These are phyloP conservation scores for Dactylellina haptotyla DNA, from an alignment of 2,329 filamentous ascomycete genomes.

Conservation along the genomic window DNA sequence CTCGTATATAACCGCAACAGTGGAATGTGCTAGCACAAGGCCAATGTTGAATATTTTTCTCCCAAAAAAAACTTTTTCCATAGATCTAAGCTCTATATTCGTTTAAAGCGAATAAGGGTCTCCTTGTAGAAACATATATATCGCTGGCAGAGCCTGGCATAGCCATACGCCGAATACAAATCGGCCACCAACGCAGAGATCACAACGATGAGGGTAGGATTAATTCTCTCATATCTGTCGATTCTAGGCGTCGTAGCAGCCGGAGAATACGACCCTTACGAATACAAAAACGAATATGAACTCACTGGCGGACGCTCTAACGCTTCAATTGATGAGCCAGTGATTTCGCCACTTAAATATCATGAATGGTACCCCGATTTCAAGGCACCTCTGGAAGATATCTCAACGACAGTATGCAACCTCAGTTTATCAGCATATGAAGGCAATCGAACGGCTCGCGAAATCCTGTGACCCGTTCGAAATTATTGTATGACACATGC, in stretches of 20 bases:
- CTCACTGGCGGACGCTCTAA: conserved; percentile 15
- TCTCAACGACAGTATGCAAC: conserved; percentile 31
- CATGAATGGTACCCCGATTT: conserved; percentile 20
- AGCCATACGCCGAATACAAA: too few relatives aligned
- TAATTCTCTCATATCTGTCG: not conserved
- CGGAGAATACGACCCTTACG: conserved; percentile 17
- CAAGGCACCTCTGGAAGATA: not conserved
- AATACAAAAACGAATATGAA: conserved; percentile 24
- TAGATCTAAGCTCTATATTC: too few relatives aligned
- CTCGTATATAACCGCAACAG: too few relatives aligned
- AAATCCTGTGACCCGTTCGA: conserved; percentile 4
- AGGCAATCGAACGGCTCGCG: conserved; percentile 17
- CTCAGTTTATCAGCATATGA: conserved; percentile 14
- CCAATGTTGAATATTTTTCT: too few relatives aligned
- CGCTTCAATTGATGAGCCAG: conserved; percentile 17
- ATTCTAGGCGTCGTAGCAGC: not conserved
- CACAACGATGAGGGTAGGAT: not conserved
- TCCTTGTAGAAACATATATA: too few relatives aligned
- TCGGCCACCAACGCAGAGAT: not conserved
- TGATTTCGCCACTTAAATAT: conserved; percentile 15
- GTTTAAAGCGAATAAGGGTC: too few relatives aligned
- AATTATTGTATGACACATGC: conserved; percentile 26
- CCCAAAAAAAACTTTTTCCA: too few relatives aligned
- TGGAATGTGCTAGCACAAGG: too few relatives aligned
- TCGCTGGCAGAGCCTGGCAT: too few relatives aligned